Evolutionary conservation across 129 eudicot species (phyloP), one percentile per base, ranked within the genome.

Genomic region (Scalesia atractyloides): DNA sequence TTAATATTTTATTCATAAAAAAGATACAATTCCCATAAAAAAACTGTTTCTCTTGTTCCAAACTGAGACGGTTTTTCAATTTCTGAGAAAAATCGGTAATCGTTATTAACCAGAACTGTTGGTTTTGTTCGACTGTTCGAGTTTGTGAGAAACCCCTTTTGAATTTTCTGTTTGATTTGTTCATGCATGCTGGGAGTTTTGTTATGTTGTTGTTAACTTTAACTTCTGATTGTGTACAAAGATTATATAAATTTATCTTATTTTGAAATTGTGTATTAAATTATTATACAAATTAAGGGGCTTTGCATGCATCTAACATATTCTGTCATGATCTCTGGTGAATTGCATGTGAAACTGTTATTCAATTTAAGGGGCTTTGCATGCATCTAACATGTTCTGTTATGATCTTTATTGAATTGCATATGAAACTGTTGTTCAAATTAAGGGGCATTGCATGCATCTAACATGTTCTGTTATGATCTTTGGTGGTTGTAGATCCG

Each of bases 401-500:
- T 20, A 34, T 52, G 82, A 36, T 56, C 17, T 58, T 75, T n/a
- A n/a, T n/a, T n/a, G n/a, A n/a, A n/a, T n/a, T n/a, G n/a, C n/a
- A n/a, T n/a, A n/a, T n/a, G n/a, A n/a, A n/a, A n/a, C n/a, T n/a
- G n/a, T n/a, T n/a, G 17, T 2, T 52, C 30, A 15, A 16, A 39
- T 70, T 63, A 1, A 36, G 39, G 3, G 39, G 39, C 39, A 64
- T 12, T 80, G 30, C 78, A 63, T 43, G 36, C 19, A 13, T 46
- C 7, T 69, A 57, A 34, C 10, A 41, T 30, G 22, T 73, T 8
- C 34, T 13, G 62, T 78, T 20, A 34, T 52, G 82, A 36, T 56
- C 17, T 58, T 75, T n/a, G 33, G 7, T 83, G 48, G 59, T 73
- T 77, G 84, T 93, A 94, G 98, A 94, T 83, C 98, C 98, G 2